phyloP scores from a whole-genome alignment of 2,329 filamentous ascomycete genomes.

The Leptographium lundbergii region DNA sequence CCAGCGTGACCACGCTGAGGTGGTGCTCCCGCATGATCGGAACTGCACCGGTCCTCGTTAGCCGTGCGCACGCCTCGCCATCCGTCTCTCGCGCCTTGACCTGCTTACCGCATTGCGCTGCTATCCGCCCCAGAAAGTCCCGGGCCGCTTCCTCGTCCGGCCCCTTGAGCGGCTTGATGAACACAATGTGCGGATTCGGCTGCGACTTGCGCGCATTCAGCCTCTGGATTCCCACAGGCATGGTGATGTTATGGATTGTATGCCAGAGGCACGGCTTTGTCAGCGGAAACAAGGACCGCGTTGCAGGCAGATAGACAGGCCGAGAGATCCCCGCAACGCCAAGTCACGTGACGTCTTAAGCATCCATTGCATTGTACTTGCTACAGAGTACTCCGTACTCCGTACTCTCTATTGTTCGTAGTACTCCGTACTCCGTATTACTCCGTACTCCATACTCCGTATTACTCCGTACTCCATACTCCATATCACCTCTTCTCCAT shows the following conservation, averaged over 20 bases:
- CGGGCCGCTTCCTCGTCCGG: constrained; percentile 49
- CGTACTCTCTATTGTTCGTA: background rate
- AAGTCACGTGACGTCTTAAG: constrained; percentile 5
- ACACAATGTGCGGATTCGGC: constrained; percentile 67
- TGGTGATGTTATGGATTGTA: constrained; percentile 20
- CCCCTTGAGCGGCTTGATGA: constrained; percentile 68
- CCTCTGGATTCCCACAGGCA: constrained; percentile 69
- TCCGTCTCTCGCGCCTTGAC: background rate
- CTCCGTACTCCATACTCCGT: background rate
- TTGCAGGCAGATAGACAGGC: background rate
- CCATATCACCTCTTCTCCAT: background rate
- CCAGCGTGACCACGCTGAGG: constrained; percentile 55
- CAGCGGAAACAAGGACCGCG: background rate
- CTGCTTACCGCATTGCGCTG: constrained; percentile 58
- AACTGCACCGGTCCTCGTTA: constrained; percentile 21
- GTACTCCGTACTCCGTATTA: too few species aligned
- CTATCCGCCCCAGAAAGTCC: constrained; percentile 63
- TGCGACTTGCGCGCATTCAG: constrained; percentile 63
- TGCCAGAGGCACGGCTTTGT: too few species aligned
- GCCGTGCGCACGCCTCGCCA: background rate
- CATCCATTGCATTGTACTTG: too few species aligned
- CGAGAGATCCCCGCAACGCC: constrained; percentile 5
- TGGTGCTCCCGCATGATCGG: constrained; percentile 59
- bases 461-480: background rate
- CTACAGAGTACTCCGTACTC: background rate